Conservation (phyloP, 2,329 filamentous ascomycete species). For the Hypoxylon sp. region DNA sequence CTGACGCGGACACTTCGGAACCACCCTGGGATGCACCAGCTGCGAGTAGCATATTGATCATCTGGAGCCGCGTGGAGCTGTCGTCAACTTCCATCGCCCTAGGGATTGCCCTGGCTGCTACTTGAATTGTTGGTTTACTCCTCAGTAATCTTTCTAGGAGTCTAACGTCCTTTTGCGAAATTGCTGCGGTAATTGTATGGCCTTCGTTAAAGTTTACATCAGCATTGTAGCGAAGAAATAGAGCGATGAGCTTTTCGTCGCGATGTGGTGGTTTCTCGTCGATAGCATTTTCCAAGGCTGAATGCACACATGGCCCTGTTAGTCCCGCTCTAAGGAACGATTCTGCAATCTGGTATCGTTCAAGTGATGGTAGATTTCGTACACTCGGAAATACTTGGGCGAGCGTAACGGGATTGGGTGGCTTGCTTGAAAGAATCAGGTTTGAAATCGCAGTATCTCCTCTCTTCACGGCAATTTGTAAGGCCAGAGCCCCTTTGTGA, state of each 20-base stretch:
- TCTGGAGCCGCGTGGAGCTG: conserved; percentile 60
- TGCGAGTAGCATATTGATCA: conserved; percentile 63
- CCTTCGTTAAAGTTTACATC: conserved; percentile 70
- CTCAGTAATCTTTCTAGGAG: conserved; percentile 63
- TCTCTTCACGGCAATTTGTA: conserved; percentile 65
- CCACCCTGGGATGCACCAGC: conserved; percentile 62
- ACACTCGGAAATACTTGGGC: conserved; percentile 65
- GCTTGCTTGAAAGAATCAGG: conserved; percentile 63
- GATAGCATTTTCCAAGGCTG: conserved; percentile 68
- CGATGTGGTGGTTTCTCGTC: conserved; percentile 63
- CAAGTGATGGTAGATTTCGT: conserved; percentile 58
- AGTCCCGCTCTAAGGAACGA: conserved; percentile 66
- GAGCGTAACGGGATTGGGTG: conserved; percentile 63
- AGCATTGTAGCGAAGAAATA: conserved; percentile 67
- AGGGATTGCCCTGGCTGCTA: conserved; percentile 64
- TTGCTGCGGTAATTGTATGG: conserved; percentile 63
- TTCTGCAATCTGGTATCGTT: conserved; percentile 66
- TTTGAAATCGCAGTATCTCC: conserved; percentile 62
- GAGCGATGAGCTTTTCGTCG: conserved; percentile 67
- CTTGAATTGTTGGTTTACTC: conserved; percentile 63
- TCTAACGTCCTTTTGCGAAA: conserved; percentile 63
- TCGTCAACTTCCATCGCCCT: conserved; percentile 65
- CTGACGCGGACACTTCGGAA: conserved; percentile 60
- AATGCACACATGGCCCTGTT: conserved; percentile 63
- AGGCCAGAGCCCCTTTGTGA: conserved; percentile 66